Conservation (phyloP, 441 rosid genomes). For the Gossypium gossypioides region DNA sequence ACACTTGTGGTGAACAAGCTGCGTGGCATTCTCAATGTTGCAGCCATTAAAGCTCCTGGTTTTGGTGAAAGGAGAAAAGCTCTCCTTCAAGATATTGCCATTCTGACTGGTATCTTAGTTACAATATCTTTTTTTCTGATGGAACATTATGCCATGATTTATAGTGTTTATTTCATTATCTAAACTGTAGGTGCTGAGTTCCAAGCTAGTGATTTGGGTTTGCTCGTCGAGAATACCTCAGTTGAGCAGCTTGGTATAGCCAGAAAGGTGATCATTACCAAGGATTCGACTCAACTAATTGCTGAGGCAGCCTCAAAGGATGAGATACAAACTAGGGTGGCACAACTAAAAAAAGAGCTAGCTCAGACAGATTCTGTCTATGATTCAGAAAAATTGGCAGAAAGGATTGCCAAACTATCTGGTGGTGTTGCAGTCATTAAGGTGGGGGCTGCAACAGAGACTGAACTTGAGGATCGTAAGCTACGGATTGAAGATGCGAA, state of each 20-base stretch:
- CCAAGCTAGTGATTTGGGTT: conserved; percentile 77
- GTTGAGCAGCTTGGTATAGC: conserved; percentile 81
- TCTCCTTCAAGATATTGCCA: conserved; percentile 83
- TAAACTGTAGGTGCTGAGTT: conserved; percentile 67
- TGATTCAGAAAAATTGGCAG: conserved; percentile 76
- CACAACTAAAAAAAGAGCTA: conserved; percentile 75
- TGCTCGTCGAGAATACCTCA: conserved; percentile 58
- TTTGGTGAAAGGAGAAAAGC: conserved; percentile 91
- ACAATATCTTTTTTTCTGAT: background rate
- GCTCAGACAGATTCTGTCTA: conserved; percentile 79
- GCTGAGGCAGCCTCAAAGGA: conserved; percentile 93
- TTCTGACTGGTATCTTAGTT: conserved; percentile 52
- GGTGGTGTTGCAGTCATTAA: conserved; percentile 95
- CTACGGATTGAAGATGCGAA: conserved; percentile 90
- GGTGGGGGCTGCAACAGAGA: conserved; percentile 94
- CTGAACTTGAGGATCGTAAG: conserved; percentile 94
- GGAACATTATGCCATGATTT: background rate
- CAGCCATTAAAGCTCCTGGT: conserved; percentile 86
- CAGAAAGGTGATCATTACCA: conserved; percentile 59
- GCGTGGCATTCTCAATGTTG: conserved; percentile 76
- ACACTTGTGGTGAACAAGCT: conserved; percentile 89
- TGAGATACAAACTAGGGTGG: conserved; percentile 67
- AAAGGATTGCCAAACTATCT: conserved; percentile 85
- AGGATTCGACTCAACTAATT: conserved; percentile 72
- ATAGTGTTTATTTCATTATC: background rate